These are phyloP conservation scores for Pseudogymnoascus sp. DNA, from an alignment of 2,329 filamentous ascomycete species.

Conservation along the genomic window DNA sequence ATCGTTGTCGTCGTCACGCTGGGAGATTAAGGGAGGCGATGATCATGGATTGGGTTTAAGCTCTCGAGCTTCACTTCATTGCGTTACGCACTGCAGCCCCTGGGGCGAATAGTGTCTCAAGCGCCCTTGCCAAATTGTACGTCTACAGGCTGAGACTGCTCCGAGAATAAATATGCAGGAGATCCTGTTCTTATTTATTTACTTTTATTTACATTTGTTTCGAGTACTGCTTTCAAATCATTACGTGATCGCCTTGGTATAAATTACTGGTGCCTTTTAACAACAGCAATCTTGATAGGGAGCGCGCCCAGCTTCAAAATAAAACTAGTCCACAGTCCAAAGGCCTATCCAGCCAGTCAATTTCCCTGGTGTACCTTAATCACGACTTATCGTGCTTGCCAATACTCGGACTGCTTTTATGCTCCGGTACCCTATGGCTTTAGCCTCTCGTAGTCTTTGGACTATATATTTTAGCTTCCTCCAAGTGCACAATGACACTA, in stretches of 20 bases:
- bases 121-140: not conserved
- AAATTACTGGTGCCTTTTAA: not conserved
- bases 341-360: not conserved
- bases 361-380: not conserved
- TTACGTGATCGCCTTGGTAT: not conserved
- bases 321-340: not conserved
- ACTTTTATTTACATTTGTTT: not conserved
- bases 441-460: not conserved
- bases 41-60: constrained; percentile 7
- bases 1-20: not conserved
- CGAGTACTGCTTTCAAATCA: not conserved
- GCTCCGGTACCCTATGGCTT: not conserved
- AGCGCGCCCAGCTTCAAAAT: not conserved
- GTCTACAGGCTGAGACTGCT: not conserved
- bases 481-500: not conserved
- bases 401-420: not conserved
- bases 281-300: not conserved
- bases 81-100: not conserved
- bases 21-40: constrained; percentile 9
- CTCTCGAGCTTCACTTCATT: constrained; percentile 2
- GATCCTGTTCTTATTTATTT: not conserved
- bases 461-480: not conserved
- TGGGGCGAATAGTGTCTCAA: not conserved
- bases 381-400: not conserved
- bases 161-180: not conserved